Conservation (phyloP, 495 filamentous ascomycete species). For the Aspergillus taichungensis region DNA sequence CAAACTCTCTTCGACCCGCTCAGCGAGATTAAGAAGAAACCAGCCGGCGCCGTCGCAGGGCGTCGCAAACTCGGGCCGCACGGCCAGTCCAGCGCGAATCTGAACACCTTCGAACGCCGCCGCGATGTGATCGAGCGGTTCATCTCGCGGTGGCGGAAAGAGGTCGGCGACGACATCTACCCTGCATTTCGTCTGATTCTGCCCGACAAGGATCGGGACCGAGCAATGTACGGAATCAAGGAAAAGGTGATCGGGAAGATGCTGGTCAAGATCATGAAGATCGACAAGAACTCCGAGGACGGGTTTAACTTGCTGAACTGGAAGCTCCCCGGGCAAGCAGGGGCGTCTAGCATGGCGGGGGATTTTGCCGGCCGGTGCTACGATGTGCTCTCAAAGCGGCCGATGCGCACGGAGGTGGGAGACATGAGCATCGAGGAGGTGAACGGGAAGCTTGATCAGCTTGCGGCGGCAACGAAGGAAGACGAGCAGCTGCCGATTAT, state of each 20-base stretch:
- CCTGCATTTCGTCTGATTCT: constrained; percentile 86
- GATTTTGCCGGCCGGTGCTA: constrained; percentile 87
- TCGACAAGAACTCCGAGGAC: constrained; percentile 85
- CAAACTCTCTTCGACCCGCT: constrained; percentile 76
- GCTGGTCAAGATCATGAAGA: constrained; percentile 84
- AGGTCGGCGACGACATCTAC: constrained; percentile 88
- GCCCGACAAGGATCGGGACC: constrained; percentile 88
- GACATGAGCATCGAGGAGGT: constrained; percentile 80
- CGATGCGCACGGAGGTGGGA: constrained; percentile 65
- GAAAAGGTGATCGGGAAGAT: constrained; percentile 85
- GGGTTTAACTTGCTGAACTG: constrained; percentile 80
- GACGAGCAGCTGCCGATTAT: constrained; percentile 73
- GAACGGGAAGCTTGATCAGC: constrained; percentile 73
- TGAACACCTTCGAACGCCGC: constrained; percentile 73
- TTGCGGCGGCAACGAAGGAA: constrained; percentile 69
- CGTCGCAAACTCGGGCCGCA: constrained; percentile 48
- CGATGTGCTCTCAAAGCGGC: constrained; percentile 77
- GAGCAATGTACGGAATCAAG: constrained; percentile 91
- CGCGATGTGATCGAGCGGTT: constrained; percentile 84
- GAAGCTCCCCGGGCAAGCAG: constrained; percentile 73
- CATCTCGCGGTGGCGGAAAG: constrained; percentile 77
- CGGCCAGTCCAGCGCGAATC: constrained; percentile 37
- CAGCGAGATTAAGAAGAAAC: constrained; percentile 72
- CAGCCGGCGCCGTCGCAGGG: constrained; percentile 39
- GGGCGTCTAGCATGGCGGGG: constrained; percentile 58